phyloP scores from a whole-genome alignment of 169 alveolate species.

The Besnoitia besnoiti region DNA sequence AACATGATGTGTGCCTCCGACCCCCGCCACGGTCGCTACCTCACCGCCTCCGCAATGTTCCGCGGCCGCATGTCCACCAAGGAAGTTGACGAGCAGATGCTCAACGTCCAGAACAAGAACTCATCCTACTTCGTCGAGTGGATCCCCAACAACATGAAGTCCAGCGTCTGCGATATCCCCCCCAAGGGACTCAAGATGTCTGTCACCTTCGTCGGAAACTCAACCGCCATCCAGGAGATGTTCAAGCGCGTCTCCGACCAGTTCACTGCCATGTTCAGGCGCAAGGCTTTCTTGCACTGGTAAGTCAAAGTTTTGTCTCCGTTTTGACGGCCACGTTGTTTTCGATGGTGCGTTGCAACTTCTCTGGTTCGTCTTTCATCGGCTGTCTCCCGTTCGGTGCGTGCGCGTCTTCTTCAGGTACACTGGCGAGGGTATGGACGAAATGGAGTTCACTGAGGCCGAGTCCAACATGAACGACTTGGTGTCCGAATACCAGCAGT shows the following conservation, averaged over 20 bases:
- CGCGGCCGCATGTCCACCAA: conserved; percentile 98
- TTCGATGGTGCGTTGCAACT: neutral
- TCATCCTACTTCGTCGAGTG: conserved; percentile 98
- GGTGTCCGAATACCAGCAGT: conserved; percentile 98
- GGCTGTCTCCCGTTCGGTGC: neutral
- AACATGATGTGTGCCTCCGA: conserved; percentile 99
- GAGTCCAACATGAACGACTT: conserved; percentile 97
- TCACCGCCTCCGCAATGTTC: conserved; percentile 98
- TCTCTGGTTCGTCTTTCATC: neutral
- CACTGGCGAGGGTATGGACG: conserved; percentile 99
- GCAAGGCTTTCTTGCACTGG: conserved; percentile 98
- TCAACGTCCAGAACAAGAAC: conserved; percentile 97
- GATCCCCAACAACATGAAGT: conserved; percentile 97
- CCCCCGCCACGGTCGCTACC: conserved; percentile 98
- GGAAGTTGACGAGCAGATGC: conserved; percentile 99
- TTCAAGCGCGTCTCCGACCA: conserved; percentile 97
- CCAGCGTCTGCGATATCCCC: conserved; percentile 98
- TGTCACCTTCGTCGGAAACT: conserved; percentile 96
- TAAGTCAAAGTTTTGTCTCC: conserved; percentile 47
- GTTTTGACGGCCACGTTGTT: neutral
- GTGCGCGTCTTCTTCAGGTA: conserved; percentile 48
- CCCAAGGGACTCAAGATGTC: conserved; percentile 98
- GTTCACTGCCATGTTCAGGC: conserved; percentile 97
- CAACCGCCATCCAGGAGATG: conserved; percentile 97
- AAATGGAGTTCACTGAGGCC: conserved; percentile 99